A percentile compares a stretch with the other conserved stretches of the same genome.
Conservation (phyloP, 371 early-diverging fungal species). For the Mortierella sp. region DNA sequence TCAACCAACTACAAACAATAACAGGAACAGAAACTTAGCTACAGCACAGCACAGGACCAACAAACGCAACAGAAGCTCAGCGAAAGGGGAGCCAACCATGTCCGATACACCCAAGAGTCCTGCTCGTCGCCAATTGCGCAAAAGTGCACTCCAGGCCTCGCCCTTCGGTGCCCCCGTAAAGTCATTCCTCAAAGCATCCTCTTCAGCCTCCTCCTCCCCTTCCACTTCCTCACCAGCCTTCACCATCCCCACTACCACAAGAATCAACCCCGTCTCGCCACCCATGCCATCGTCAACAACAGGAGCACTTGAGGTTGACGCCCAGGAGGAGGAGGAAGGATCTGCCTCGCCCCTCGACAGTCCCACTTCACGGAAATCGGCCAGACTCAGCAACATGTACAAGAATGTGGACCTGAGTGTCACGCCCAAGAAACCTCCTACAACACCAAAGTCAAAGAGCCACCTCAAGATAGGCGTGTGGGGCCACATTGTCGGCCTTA, state of each 20-base stretch:
- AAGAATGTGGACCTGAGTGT: background rate
- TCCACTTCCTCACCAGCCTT: background rate
- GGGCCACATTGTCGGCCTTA: constrained; percentile 42
- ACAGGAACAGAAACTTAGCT: background rate
- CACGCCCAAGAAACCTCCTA: constrained; percentile 22
- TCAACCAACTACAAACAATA: background rate
- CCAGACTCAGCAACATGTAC: constrained; percentile 23
- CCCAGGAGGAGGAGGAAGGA: background rate
- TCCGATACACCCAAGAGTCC: constrained; percentile 39
- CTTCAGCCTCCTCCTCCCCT: constrained; percentile 3
- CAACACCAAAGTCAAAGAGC: constrained; percentile 31
- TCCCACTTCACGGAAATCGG: constrained; percentile 34
- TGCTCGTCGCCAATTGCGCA: constrained; percentile 42
- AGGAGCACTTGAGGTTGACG: background rate
- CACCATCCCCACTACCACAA: background rate
- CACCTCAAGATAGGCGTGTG: constrained; percentile 30
- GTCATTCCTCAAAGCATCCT: constrained; percentile 15
- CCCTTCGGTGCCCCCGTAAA: constrained; percentile 44
- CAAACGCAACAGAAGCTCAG: background rate
- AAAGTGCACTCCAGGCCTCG: constrained; percentile 43
- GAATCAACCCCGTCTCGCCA: constrained; percentile 10
- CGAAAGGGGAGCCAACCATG: constrained; percentile 15
- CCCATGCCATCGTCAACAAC: background rate
- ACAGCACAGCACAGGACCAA: background rate
- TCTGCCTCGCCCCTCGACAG: constrained; percentile 16